Percentiles rank a stretch among this genome's conserved stretches.
Conservation (phyloP, 305 asterid species). For the Ajuga reptans region DNA sequence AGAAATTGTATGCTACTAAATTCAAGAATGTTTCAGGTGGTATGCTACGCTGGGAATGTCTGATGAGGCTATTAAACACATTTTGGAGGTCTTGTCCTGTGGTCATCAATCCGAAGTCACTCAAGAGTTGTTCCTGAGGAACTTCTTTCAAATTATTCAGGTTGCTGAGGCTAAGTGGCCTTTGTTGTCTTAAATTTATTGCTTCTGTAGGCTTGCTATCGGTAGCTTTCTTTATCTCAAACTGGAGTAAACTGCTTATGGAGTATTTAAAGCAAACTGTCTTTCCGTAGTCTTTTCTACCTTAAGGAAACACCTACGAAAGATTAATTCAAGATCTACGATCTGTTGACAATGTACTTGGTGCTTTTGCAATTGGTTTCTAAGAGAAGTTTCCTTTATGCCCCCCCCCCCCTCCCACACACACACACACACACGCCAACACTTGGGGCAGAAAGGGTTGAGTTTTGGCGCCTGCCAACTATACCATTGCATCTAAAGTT, state of each 20-base stretch:
- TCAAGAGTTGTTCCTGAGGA: slow-evolving; percentile 84
- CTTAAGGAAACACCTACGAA: neutral
- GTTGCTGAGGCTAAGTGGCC: slow-evolving; percentile 34
- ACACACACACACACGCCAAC: too few species aligned
- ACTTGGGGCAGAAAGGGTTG: neutral
- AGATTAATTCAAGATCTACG: neutral
- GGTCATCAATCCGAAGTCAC: slow-evolving; percentile 81
- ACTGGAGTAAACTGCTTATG: neutral
- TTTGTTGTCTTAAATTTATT: slow-evolving; percentile 10
- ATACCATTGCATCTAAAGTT: neutral
- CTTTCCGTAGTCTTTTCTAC: slow-evolving; percentile 9
- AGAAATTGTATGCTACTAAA: slow-evolving; percentile 17
- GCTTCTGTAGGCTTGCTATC: neutral
- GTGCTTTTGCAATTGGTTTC: slow-evolving; percentile 3
- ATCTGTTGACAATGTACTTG: neutral
- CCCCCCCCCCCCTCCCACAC: too few species aligned
- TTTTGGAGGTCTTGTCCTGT: slow-evolving; percentile 78
- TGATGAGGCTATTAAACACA: slow-evolving; percentile 78
- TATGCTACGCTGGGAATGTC: slow-evolving; percentile 80
- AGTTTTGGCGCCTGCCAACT: neutral
- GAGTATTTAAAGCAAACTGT: neutral
- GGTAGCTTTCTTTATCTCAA: neutral
- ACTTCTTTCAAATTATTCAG: slow-evolving; percentile 79
- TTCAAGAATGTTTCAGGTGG: slow-evolving; percentile 66
- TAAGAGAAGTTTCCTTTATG: slow-evolving; percentile 9